phyloP scores from a whole-genome alignment of 2,329 filamentous ascomycete species.

The Exophiala sp. region DNA sequence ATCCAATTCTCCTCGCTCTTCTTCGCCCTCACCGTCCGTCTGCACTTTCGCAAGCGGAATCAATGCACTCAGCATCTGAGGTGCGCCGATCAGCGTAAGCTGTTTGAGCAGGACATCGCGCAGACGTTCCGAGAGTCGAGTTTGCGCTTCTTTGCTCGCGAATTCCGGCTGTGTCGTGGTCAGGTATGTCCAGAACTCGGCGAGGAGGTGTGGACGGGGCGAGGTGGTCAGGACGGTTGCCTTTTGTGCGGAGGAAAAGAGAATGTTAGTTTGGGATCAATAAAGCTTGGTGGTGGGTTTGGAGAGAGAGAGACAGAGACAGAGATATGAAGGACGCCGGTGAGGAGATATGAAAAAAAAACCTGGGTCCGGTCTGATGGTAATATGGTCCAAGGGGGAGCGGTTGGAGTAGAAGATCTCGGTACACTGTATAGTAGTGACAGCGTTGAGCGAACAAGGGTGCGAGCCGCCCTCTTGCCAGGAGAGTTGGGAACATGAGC shows the following conservation, averaged over 20 bases:
- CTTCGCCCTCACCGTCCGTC: conserved; percentile 20
- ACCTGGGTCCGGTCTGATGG: too few relatives aligned
- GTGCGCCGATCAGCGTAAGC: conserved; percentile 33
- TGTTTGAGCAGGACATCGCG: conserved; percentile 33
- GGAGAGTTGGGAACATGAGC: too few relatives aligned
- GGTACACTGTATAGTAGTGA: too few relatives aligned
- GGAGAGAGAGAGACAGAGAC: conserved; percentile 25
- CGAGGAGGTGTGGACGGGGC: conserved; percentile 28
- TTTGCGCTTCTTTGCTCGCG: conserved; percentile 8
- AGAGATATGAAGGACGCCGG: not conserved
- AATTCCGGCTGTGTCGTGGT: conserved; percentile 22
- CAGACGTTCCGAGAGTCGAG: conserved; percentile 22
- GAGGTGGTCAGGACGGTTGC: conserved; percentile 30
- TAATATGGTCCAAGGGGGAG: too few relatives aligned
- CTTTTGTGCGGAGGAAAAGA: conserved; percentile 9
- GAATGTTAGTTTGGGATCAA: not conserved
- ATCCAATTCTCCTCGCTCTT: conserved; percentile 15
- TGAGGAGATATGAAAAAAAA: conserved; percentile 25
- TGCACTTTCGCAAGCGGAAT: conserved; percentile 31
- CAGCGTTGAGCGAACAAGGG: too few relatives aligned
- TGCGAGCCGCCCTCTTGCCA: too few relatives aligned
- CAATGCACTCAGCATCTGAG: conserved; percentile 31
- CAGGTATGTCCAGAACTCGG: conserved; percentile 30
- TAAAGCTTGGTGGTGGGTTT: not conserved
- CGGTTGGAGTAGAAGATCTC: too few relatives aligned